These are phyloP conservation scores for Wakefieldia striispora DNA, from an alignment of 768 basidiomycete species.

Conservation along the genomic window DNA sequence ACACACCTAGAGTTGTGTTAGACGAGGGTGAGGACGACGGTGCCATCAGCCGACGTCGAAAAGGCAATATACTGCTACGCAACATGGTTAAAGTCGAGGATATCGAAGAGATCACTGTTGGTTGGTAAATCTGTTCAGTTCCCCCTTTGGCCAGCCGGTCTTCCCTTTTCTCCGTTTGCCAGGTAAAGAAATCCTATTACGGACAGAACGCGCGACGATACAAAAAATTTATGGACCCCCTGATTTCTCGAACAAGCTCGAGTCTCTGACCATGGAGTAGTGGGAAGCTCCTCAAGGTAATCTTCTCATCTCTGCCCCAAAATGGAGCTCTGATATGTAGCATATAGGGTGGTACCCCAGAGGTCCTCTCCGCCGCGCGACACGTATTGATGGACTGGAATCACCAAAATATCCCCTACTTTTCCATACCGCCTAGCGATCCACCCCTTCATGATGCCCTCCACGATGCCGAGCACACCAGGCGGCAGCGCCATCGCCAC, in stretches of 20 bases:
- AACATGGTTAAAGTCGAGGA: slow-evolving; percentile 92
- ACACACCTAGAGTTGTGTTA: slow-evolving; percentile 94
- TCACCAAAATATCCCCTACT: slow-evolving; percentile 91
- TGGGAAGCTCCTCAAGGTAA: slow-evolving; percentile 81
- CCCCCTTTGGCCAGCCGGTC: too few species aligned
- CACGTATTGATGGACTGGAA: slow-evolving; percentile 92
- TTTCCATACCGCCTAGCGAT: slow-evolving; percentile 72
- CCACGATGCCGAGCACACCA: slow-evolving; percentile 32
- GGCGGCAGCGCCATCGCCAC: slow-evolving; percentile 45
- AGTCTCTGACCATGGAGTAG: slow-evolving; percentile 86
- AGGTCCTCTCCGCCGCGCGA: slow-evolving; percentile 78
- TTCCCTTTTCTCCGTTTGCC: slow-evolving; percentile 45
- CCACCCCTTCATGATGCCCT: slow-evolving; percentile 75
- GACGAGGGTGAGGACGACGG: slow-evolving; percentile 66
- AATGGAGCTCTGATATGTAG: not conserved
- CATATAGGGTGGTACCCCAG: slow-evolving; percentile 83
- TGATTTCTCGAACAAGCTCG: slow-evolving; percentile 60
- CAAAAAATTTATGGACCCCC: slow-evolving; percentile 87
- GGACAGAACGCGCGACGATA: slow-evolving; percentile 69
- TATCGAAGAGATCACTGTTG: slow-evolving; percentile 83
- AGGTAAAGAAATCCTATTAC: slow-evolving; percentile 77
- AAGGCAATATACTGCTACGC: slow-evolving; percentile 65
- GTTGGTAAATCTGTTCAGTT: slow-evolving; percentile 40
- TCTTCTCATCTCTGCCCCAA: not conserved
- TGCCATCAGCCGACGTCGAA: slow-evolving; percentile 45